A percentile compares a stretch with the other conserved stretches of the same genome.
Conservation (phyloP, 768 basidiomycete genomes). For the Tubosaeta sp. region DNA sequence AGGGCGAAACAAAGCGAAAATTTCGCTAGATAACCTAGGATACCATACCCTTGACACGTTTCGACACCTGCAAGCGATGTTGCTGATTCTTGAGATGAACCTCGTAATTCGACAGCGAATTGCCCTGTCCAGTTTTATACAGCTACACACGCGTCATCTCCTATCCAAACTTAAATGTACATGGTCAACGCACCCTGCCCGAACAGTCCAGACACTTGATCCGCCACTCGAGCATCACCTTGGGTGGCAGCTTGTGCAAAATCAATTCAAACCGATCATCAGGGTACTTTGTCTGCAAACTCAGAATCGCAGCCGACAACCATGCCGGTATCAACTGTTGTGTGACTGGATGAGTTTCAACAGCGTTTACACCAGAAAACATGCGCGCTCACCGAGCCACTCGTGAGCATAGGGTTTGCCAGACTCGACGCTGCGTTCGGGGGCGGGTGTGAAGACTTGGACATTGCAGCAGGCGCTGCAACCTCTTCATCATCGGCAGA, state of each 20-base stretch:
- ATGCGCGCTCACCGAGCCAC: constrained; percentile 25
- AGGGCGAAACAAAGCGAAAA: no score
- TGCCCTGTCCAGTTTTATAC: constrained; percentile 86
- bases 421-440: neutral
- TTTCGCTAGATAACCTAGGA: constrained; percentile 21
- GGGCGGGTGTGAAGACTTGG: constrained; percentile 20
- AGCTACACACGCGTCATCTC: constrained; percentile 40
- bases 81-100: constrained; percentile 86
- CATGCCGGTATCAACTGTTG: constrained; percentile 57
- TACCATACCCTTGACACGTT: constrained; percentile 34
- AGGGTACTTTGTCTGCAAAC: constrained; percentile 68
- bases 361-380: constrained; percentile 22
- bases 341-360: constrained; percentile 33
- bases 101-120: constrained; percentile 86
- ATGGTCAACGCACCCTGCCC: constrained; percentile 60
- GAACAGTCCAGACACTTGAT: constrained; percentile 91
- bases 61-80: constrained; percentile 71
- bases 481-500: no score
- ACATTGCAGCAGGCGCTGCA: constrained; percentile 23
- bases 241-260: constrained; percentile 51
- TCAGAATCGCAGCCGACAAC: constrained; percentile 63
- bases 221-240: constrained; percentile 76
- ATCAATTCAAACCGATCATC: constrained; percentile 85
- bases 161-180: neutral
- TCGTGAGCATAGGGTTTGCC: constrained; percentile 3